Evolutionary conservation across 169 alveolate genomes (phyloP).

Genomic region (Eimeria maxima): DNA sequence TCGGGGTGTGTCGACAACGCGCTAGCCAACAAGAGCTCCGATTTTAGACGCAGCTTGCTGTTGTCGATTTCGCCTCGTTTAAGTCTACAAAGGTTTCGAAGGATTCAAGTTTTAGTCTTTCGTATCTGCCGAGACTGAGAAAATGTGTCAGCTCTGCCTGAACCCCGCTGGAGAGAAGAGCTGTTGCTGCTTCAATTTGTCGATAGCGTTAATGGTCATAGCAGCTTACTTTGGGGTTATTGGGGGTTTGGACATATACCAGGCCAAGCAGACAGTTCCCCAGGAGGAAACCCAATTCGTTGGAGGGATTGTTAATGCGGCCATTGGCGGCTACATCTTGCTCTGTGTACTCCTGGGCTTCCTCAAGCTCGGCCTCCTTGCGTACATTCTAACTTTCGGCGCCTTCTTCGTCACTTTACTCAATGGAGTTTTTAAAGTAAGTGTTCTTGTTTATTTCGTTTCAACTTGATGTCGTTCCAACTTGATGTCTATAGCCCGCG

Average conservation of each 20-base stretch:
- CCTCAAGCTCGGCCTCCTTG: constrained; percentile 13
- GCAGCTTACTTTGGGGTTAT: constrained; percentile 9
- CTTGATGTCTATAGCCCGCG: neutral
- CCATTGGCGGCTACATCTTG: neutral
- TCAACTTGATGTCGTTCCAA: neutral
- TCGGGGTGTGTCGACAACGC: neutral
- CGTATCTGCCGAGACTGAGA: neutral
- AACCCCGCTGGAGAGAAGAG: constrained; percentile 23
- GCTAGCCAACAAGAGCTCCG: neutral
- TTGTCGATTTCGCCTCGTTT: neutral
- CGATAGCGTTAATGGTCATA: neutral
- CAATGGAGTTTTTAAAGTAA: constrained; percentile 18
- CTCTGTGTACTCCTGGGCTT: constrained; percentile 28
- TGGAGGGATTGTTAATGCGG: neutral
- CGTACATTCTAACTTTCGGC: constrained; percentile 24
- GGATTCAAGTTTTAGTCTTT: neutral
- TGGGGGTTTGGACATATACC: constrained; percentile 51
- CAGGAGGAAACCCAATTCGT: neutral
- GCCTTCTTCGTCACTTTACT: constrained; percentile 19
- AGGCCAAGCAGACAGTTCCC: constrained; percentile 13
- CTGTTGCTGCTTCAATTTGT: constrained; percentile 50
- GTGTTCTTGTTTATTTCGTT: neutral
- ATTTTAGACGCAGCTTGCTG: neutral
- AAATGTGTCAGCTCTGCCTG: constrained; percentile 29
- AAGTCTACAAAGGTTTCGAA: neutral